These are phyloP conservation scores for Blastobotrys peoriensis DNA, from an alignment of 805 yeast species.

Conservation along the genomic window DNA sequence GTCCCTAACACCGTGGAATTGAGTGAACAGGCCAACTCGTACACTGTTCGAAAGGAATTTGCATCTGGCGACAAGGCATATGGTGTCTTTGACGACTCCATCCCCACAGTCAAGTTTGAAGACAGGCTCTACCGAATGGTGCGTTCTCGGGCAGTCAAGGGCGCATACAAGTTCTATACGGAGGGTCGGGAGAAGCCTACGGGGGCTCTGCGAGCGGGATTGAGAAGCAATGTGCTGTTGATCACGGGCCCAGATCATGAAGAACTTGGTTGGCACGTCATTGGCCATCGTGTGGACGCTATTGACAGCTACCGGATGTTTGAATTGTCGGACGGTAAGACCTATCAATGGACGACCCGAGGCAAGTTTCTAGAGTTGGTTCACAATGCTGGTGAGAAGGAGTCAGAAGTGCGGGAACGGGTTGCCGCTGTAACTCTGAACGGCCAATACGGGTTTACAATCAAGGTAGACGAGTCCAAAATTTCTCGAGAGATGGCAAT, in stretches of 20 bases:
- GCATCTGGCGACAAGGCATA: constrained; percentile 56
- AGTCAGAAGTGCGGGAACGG: constrained; percentile 56
- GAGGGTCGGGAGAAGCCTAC: constrained; percentile 51
- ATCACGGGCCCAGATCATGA: constrained; percentile 41
- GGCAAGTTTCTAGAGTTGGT: constrained; percentile 56
- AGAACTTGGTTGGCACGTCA: constrained; percentile 60
- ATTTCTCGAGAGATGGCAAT: constrained; percentile 55
- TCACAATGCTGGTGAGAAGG: constrained; percentile 55
- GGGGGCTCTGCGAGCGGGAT: constrained; percentile 54
- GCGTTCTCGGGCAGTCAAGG: constrained; percentile 61
- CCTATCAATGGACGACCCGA: constrained; percentile 60
- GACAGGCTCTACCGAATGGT: constrained; percentile 47
- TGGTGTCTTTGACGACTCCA: constrained; percentile 47
- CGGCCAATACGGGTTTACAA: constrained; percentile 49
- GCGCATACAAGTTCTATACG: constrained; percentile 55
- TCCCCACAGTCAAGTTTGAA: constrained; percentile 22
- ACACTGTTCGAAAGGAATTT: constrained; percentile 48
- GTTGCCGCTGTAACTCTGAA: constrained; percentile 54
- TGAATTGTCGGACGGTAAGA: constrained; percentile 51
- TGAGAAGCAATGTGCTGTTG: constrained; percentile 52
- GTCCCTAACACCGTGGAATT: constrained; percentile 48
- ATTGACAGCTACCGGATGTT: constrained; percentile 56
- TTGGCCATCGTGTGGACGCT: constrained; percentile 56
- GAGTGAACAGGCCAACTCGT: constrained; percentile 29
- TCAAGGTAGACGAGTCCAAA: constrained; percentile 48